Evolutionary conservation across 768 basidiomycete species (phyloP), one percentile per base, ranked within the genome.

Genomic region (Suillus fuscotomentosus): DNA sequence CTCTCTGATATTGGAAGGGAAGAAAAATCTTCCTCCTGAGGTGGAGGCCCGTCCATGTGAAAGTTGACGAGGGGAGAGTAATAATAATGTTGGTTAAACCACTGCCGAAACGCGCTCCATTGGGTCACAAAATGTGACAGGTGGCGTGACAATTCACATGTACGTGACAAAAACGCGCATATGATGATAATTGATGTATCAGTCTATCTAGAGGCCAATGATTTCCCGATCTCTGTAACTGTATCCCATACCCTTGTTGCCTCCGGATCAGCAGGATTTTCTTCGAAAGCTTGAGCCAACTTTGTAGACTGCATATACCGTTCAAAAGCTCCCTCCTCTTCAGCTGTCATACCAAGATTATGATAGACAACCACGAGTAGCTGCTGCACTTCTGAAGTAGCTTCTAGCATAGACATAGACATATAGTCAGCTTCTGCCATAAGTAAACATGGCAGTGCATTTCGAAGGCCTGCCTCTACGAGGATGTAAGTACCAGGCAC

Each of bases 21-120:
- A 51, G 88, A 88, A 76, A 96, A 98, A 78, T 99, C 95, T 80
- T 97, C 95, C 81, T 97, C 95, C 71, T 85, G 90, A 60, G 95
- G 94, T 65, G 92, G 90, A 70, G 89, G 88, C 63, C 94, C 95
- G 78, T 97, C 95, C 95, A 95, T 95, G 64, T 31, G 31, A 43
- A 55, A 65, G 41, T n/a, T 34, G 34, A 31, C 53, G 22, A 38
- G 54, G n/a, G 27, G 36, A 48, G 45, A 59, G 51, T 27, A 27
- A 50, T 50, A 61, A 50, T 50, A 61, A 47, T 5, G 65, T 66
- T 41, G 31, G 38, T 54, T 9, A 51, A 60, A 31, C 48, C 43
- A 65, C 36, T 36, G 6, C 45, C 64, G 42, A 45, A 22, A 41
- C 61, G 62, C 45, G 53, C 61, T 1, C 47, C 47, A 34, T 63